Percentiles rank a stretch among this genome's conserved stretches.
Conservation (phyloP, 306 rosid genomes). For the Casuarina cunninghamiana region DNA sequence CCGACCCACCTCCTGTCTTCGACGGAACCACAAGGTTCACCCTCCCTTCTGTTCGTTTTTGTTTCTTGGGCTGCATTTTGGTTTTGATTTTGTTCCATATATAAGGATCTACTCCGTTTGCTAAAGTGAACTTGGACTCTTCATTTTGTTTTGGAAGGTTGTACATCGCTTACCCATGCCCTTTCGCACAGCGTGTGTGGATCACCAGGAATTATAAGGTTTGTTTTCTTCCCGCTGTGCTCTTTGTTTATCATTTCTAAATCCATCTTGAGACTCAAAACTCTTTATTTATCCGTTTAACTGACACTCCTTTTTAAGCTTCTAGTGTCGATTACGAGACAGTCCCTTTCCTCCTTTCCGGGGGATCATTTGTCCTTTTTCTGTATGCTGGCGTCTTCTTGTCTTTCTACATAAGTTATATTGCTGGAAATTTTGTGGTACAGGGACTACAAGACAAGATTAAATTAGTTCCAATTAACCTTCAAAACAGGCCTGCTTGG, state of each 20-base stretch:
- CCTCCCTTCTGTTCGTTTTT: not conserved
- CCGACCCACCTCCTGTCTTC: slow-evolving; percentile 69
- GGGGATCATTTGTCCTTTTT: not conserved
- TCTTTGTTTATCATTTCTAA: not conserved
- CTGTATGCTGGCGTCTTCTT: not conserved
- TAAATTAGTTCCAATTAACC: slow-evolving; percentile 8
- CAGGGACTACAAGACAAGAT: slow-evolving; percentile 76
- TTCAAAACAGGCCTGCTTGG: no score
- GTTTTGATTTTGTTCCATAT: not conserved
- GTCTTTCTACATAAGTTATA: not conserved
- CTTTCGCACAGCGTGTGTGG: slow-evolving; percentile 88
- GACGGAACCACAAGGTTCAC: slow-evolving; percentile 83
- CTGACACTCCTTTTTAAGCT: not conserved
- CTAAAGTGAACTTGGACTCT: not conserved
- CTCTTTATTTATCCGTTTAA: not conserved
- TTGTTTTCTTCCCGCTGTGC: not conserved
- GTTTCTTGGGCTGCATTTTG: not conserved
- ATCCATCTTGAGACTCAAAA: not conserved
- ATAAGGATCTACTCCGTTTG: not conserved
- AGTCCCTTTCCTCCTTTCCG: not conserved
- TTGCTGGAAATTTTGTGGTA: slow-evolving; percentile 5
- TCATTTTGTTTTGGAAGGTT: slow-evolving; percentile 39
- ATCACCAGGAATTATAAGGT: slow-evolving; percentile 82
- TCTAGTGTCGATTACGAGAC: not conserved
- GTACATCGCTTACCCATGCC: slow-evolving; percentile 55